These are phyloP conservation scores for Polygonum aviculare DNA, from an alignment of 148 eudicot species.

Conservation along the genomic window DNA sequence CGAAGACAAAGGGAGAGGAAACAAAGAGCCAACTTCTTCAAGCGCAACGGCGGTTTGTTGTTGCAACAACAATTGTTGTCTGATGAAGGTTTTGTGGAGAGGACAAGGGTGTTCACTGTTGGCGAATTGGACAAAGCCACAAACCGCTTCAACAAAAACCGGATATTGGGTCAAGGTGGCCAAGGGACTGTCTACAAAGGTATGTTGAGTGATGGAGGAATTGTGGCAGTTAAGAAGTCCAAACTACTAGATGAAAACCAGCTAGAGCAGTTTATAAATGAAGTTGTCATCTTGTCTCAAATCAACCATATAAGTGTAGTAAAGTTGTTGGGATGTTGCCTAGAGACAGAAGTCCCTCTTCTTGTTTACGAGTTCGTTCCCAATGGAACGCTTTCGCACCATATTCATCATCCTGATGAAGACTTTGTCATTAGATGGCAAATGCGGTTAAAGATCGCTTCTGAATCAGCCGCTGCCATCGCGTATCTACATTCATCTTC, in stretches of 20 bases:
- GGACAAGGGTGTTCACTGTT: not conserved
- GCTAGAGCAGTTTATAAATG: not conserved
- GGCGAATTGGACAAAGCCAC: not conserved
- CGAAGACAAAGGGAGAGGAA: not conserved
- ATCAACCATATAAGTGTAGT: not conserved
- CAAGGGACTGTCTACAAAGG: not conserved
- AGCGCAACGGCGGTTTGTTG: not conserved
- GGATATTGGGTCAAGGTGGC: not conserved
- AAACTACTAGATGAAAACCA: not conserved
- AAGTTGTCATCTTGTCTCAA: not conserved
- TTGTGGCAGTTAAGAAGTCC: not conserved
- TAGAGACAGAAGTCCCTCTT: constrained; percentile 9
- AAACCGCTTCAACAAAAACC: not conserved
- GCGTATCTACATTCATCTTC: not conserved
- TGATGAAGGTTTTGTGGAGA: not conserved
- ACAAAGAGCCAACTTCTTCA: not conserved
- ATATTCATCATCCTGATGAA: not conserved
- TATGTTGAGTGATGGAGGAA: not conserved
- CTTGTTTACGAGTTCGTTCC: constrained; percentile 3
- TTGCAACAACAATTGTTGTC: not conserved
- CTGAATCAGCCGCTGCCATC: not conserved
- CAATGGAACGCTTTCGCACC: not conserved
- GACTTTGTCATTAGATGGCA: not conserved
- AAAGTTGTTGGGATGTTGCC: not conserved
- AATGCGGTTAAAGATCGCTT: not conserved